These are phyloP conservation scores for Chaetomium cochliodes DNA, from an alignment of 495 filamentous ascomycete genomes.

Conservation along the genomic window DNA sequence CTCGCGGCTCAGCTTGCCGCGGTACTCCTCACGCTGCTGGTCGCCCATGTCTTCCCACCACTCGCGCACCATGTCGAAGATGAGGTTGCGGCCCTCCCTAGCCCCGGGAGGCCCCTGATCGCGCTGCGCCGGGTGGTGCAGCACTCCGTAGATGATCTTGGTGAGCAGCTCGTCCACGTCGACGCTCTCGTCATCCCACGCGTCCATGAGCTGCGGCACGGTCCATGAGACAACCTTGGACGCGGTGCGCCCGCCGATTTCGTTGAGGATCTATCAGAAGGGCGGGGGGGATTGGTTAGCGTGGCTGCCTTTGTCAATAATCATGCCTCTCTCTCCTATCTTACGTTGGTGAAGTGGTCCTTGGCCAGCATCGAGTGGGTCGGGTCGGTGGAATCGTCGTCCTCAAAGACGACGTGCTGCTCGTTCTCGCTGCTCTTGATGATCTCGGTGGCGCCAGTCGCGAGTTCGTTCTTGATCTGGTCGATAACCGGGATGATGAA, in stretches of 20 bases:
- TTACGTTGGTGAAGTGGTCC: slow-evolving; percentile 79
- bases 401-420: slow-evolving; percentile 81
- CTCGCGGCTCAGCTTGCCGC: slow-evolving; percentile 68
- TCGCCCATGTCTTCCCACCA: slow-evolving; percentile 75
- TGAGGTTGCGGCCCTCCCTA: slow-evolving; percentile 65
- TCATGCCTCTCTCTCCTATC: slow-evolving; percentile 13
- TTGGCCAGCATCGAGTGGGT: slow-evolving; percentile 97
- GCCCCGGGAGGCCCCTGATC: slow-evolving; percentile 70
- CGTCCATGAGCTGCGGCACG: slow-evolving; percentile 80
- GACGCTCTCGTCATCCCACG: slow-evolving; percentile 72
- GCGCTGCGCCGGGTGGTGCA: slow-evolving; percentile 82
- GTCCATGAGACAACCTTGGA: slow-evolving; percentile 74
- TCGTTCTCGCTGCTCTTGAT: slow-evolving; percentile 75
- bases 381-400: slow-evolving; percentile 70
- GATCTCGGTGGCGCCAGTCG: slow-evolving; percentile 79
- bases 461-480: slow-evolving; percentile 80
- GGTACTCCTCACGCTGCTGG: slow-evolving; percentile 59
- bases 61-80: slow-evolving; percentile 73
- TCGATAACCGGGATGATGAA: slow-evolving; percentile 81
- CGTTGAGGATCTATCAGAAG: slow-evolving; percentile 65
- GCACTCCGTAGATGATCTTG: slow-evolving; percentile 75
- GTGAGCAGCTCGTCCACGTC: slow-evolving; percentile 66
- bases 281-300: not conserved
- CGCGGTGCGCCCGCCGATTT: slow-evolving; percentile 79
- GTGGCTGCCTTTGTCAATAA: no score